Evolutionary conservation across 805 yeast genomes (phyloP), one percentile per base, ranked within the genome.

Genomic region (Starmerella davenportii): DNA sequence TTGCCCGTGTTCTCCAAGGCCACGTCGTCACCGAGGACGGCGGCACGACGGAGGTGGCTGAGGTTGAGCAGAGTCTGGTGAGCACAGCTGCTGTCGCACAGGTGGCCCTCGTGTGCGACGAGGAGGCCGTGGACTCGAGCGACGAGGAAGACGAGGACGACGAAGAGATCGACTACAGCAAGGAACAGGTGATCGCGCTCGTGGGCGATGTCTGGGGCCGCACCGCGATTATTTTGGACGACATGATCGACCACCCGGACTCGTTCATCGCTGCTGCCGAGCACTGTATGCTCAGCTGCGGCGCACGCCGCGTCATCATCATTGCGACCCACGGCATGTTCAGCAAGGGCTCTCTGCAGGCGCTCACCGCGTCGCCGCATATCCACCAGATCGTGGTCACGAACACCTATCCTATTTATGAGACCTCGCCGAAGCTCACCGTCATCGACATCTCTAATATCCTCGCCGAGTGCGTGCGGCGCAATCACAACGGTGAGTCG

Each of bases 401-500:
- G 20, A 90, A 90, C 63, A 85, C 98, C 3, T 90, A 82, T 53
- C 98, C 99, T 41, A 79, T 87, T 37, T 63, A 76, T 16, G 69
- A 69, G 47, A 66, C 64, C 36, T 67, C 76, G 45, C 63, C 71
- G 42, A 90, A 90, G 59, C 66, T 90, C 51, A 74, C 74, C 14
- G 78, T 82, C 36, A 84, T 90, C 51, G 98, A 90, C 54, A 92
- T 90, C 36, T 79, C 95, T 44, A 79, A 93, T 16, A 84, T 90
- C 38, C 79, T 90, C 55, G 96, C 96, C 27, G 99, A 90, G 65
- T 90, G 96, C 61, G 87, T 90, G 44, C 76, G 99, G 64, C 79
- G 99, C 65, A 95, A 90, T 57, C 99, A 90, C 59, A 85, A 87
- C 52, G 99, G 98, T 58, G 96, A 87, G 64, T 78, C 92, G 51